Conservation (phyloP, 805 yeast genomes). For the Saccharomyces paradoxus region DNA sequence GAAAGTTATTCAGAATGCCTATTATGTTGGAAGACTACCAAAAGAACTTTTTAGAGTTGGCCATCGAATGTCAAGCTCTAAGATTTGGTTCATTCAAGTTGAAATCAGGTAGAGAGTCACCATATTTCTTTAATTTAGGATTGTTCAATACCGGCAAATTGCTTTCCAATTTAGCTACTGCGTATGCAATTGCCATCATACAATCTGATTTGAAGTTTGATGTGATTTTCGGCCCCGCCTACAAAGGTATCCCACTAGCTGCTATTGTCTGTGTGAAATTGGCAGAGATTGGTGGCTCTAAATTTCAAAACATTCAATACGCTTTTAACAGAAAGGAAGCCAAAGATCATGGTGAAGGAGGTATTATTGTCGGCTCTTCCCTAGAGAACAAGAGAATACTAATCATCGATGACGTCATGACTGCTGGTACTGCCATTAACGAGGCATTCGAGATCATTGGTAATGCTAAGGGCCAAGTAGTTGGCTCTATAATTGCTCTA, state of each 20-base stretch:
- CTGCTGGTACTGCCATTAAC: slow-evolving; percentile 96
- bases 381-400: slow-evolving; percentile 65
- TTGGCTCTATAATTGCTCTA: slow-evolving; percentile 81
- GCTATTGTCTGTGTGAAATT: slow-evolving; percentile 88
- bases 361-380: slow-evolving; percentile 79
- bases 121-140: slow-evolving; percentile 94
- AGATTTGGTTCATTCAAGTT: slow-evolving; percentile 83
- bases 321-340: slow-evolving; percentile 95
- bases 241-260: slow-evolving; percentile 93
- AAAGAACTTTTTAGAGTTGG: slow-evolving; percentile 66
- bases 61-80: slow-evolving; percentile 74
- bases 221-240: slow-evolving; percentile 93
- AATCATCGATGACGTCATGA: slow-evolving; percentile 94
- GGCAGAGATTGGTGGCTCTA: slow-evolving; percentile 80
- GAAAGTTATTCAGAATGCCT: slow-evolving; percentile 8
- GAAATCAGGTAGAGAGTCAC: slow-evolving; percentile 89
- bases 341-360: slow-evolving; percentile 98
- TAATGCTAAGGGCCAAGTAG: slow-evolving; percentile 61
- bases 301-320: slow-evolving; percentile 66
- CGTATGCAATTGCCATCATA: slow-evolving; percentile 84
- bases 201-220: slow-evolving; percentile 78
- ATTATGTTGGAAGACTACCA: slow-evolving; percentile 41
- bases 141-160: slow-evolving; percentile 73
- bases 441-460: slow-evolving; percentile 81
- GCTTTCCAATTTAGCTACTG: slow-evolving; percentile 71